These are phyloP conservation scores for Malus fusca DNA, from an alignment of 306 rosid genomes.

Conservation along the genomic window DNA sequence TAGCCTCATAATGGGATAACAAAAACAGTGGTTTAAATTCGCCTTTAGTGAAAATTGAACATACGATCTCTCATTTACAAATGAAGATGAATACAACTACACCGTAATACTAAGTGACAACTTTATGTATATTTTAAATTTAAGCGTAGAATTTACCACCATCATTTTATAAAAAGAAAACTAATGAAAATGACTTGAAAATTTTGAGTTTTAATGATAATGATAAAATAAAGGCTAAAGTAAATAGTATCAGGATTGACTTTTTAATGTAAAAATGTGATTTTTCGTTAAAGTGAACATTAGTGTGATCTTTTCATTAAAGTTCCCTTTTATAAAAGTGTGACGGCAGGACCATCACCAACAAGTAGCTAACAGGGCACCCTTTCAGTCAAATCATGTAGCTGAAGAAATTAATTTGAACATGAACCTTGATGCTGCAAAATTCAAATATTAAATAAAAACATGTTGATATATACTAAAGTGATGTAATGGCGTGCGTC, in stretches of 20 bases:
- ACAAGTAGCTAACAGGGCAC: neutral
- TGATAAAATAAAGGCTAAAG: too few species aligned
- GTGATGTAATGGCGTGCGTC: neutral
- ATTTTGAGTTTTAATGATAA: too few species aligned
- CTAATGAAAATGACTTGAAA: too few species aligned
- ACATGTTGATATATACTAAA: neutral
- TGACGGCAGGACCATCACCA: neutral
- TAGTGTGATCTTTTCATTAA: too few species aligned
- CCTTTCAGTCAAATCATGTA: neutral
- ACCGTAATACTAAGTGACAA: neutral
- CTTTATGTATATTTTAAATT: neutral
- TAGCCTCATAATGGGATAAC: too few species aligned
- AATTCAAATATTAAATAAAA: neutral
- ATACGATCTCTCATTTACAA: too few species aligned
- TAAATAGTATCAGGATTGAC: too few species aligned
- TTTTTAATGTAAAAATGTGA: too few species aligned
- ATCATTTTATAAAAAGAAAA: neutral
- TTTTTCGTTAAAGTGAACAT: too few species aligned
- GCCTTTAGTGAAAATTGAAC: too few species aligned
- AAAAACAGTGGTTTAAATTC: too few species aligned
- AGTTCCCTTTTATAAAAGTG: neutral
- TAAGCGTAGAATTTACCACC: neutral
- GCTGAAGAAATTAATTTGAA: neutral
- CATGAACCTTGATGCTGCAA: neutral
- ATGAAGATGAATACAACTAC: fast-evolving